Evolutionary conservation across 805 yeast genomes (phyloP).

Genomic region (Candida xyloterini): DNA sequence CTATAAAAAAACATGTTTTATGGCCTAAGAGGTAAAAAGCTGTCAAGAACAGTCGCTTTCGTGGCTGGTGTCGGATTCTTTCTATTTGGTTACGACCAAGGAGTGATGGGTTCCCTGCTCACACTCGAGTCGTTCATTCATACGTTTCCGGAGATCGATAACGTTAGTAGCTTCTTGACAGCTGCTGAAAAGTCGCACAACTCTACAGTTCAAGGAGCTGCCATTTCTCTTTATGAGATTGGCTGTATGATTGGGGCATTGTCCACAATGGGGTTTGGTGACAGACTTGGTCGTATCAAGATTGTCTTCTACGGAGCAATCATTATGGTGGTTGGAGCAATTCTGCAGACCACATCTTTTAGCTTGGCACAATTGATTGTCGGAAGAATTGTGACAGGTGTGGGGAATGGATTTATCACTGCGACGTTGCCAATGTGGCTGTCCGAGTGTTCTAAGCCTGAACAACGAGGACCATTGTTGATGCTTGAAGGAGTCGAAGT

Average conservation of each 20-base stretch:
- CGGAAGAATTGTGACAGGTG: slow-evolving; percentile 34
- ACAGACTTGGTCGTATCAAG: slow-evolving; percentile 39
- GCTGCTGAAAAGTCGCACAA: slow-evolving; percentile 13
- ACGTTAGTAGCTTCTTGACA: slow-evolving; percentile 4
- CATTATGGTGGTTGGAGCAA: slow-evolving; percentile 33
- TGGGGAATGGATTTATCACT: slow-evolving; percentile 37
- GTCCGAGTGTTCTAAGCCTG: slow-evolving; percentile 34
- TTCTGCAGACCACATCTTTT: slow-evolving; percentile 24
- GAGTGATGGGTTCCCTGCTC: slow-evolving; percentile 42
- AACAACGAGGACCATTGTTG: slow-evolving; percentile 30
- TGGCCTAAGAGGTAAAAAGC: slow-evolving; percentile 1
- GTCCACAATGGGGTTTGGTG: slow-evolving; percentile 40
- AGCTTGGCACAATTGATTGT: slow-evolving; percentile 28
- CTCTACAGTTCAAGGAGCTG: slow-evolving; percentile 45
- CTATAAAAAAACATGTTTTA: neutral
- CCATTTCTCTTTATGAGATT: slow-evolving; percentile 47
- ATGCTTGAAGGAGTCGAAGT: slow-evolving; percentile 31
- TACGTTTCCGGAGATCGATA: slow-evolving; percentile 26
- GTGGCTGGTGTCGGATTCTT: slow-evolving; percentile 34
- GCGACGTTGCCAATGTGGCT: slow-evolving; percentile 36
- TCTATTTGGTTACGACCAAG: slow-evolving; percentile 52
- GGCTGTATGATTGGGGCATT: slow-evolving; percentile 46
- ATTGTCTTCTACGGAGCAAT: slow-evolving; percentile 36
- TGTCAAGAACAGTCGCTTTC: neutral
- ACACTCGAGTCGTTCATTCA: slow-evolving; percentile 23